These are phyloP conservation scores for Phoenix dactylifera DNA, from an alignment of 176 grass and related monocot species.

Conservation along the genomic window DNA sequence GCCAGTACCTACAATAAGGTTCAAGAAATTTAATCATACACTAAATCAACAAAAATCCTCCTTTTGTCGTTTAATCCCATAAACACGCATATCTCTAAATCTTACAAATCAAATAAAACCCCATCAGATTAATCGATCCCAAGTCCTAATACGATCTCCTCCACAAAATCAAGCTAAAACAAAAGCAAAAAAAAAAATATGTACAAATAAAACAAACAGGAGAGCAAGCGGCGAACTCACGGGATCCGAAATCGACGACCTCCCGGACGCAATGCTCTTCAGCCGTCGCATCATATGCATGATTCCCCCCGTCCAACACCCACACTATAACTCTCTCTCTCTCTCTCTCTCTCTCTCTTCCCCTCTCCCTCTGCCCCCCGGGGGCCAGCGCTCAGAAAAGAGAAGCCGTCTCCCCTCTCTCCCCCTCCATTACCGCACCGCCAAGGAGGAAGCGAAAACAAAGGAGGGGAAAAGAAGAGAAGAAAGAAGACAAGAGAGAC, in stretches of 20 bases:
- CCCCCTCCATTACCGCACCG: too few relatives aligned
- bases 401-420: not conserved
- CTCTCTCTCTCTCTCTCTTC: not conserved
- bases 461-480: not conserved
- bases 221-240: not conserved
- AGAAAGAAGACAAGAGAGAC: not conserved
- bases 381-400: not conserved
- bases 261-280: slow-evolving; percentile 10
- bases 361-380: not conserved
- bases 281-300: slow-evolving; percentile 22
- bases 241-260: slow-evolving; percentile 3
- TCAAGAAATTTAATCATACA: too few relatives aligned
- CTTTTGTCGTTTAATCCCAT: too few relatives aligned
- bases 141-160: too few relatives aligned
- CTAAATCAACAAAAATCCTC: too few relatives aligned
- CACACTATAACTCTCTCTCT: not conserved
- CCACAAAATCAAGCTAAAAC: too few relatives aligned
- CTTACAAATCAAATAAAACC: too few relatives aligned
- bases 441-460: not conserved
- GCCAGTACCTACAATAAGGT: too few relatives aligned
- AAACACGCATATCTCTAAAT: too few relatives aligned
- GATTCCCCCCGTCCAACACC: not conserved
- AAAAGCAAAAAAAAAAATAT: not conserved
- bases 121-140: too few relatives aligned
- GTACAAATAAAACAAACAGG: too few relatives aligned